Base-by-base conservation (phyloP, 805 yeast genomes). In the Starmera dryadoides region DNA sequence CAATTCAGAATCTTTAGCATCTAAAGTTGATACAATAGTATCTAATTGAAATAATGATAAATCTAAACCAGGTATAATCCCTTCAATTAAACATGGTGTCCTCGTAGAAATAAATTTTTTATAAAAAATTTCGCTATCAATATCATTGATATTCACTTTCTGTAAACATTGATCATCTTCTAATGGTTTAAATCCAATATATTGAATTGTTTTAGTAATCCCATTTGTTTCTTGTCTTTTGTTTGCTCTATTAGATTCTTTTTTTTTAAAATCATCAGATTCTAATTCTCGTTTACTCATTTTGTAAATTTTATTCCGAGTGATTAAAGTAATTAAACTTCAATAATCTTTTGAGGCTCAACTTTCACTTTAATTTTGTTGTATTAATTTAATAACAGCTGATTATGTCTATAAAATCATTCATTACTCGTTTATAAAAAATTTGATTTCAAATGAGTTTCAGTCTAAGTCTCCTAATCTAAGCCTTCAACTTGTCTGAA, bases 1-100 rank as follows among this genome's bases (percentile, higher is more conserved):
- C 10, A 42, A 15, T 6, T 45, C 52, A 11, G 30, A 37, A 2
- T 43, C 46, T 9, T 63, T 55, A 34, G 61, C 62, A 4, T 56
- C 45, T 19, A 79, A 57, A 3, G 66, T 61, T 2, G 58, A 53
- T 5, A 44, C 63, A 7, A 79, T 54, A 1, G 53, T 49, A 2
- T 58, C 59, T 6, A 68, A 51, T 9, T 52, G 48, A 42, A 77
- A 66, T 4, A 50, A 34, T 2, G 48, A 47, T 4, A 64, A 30
- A 18, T 66, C 58, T 28, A 72, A 42, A 2, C 57, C 66, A 0
- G 62, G 58, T 4, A 63, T 42, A 6, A 55, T 43, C 4, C 74
- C 75, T 6, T 55, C 52, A 26, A 77, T 63, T 36, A 75, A 62
- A 19, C 71, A 75, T 2, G 87, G 86, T 35, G 59, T 69, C 36